These are phyloP conservation scores for Cyberlindnera galapagoensis DNA, from an alignment of 805 yeast genomes.

Conservation along the genomic window DNA sequence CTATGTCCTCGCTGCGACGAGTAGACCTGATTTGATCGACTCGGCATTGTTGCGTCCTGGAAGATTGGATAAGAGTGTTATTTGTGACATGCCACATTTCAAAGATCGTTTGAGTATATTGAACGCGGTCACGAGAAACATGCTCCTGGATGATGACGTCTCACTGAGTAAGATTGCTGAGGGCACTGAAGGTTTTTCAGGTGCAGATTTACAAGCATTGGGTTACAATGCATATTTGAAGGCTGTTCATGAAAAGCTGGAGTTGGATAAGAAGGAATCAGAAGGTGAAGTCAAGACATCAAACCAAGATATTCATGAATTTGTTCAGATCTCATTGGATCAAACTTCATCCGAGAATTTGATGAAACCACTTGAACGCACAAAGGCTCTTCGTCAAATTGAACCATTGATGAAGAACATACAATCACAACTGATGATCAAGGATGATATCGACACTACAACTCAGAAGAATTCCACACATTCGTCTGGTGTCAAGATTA, in stretches of 20 bases:
- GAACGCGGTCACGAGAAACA: constrained; percentile 47
- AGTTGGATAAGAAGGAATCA: constrained; percentile 32
- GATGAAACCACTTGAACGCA: constrained; percentile 34
- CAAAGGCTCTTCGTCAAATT: constrained; percentile 35
- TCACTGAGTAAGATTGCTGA: constrained; percentile 48
- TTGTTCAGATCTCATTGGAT: constrained; percentile 34
- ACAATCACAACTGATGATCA: constrained; percentile 2
- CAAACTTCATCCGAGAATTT: constrained; percentile 11
- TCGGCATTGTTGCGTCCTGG: constrained; percentile 95
- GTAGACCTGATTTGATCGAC: constrained; percentile 93
- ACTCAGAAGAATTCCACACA: constrained; percentile 1
- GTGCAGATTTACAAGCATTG: constrained; percentile 92
- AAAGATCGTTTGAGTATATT: constrained; percentile 74
- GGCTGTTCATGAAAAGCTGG: constrained; percentile 71
- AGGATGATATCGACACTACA: constrained; percentile 1
- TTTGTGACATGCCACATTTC: constrained; percentile 78
- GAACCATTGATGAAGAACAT: constrained; percentile 29
- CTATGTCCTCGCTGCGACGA: constrained; percentile 92
- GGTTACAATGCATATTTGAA: constrained; percentile 86
- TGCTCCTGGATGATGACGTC: constrained; percentile 48
- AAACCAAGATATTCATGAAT: constrained; percentile 27
- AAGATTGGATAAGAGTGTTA: constrained; percentile 83
- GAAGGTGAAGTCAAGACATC: constrained; percentile 15
- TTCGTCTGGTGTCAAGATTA: constrained; percentile 36
- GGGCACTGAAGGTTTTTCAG: constrained; percentile 72